phyloP scores from a whole-genome alignment of 257 asterid species.

The Solanum stenotomum region DNA sequence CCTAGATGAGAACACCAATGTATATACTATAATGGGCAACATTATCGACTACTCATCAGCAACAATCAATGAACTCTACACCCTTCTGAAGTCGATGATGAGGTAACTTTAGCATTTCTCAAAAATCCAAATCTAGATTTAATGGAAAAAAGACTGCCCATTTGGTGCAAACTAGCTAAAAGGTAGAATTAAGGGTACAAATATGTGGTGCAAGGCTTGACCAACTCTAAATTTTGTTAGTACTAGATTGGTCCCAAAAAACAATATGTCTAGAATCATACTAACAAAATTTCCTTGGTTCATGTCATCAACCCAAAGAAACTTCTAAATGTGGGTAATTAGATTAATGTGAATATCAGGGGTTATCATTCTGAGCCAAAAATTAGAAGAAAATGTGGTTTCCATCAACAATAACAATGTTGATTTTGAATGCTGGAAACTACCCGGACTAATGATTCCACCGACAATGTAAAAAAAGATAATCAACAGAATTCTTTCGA shows the following conservation, averaged over 20 bases:
- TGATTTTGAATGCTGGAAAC: not conserved
- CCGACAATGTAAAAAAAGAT: not conserved
- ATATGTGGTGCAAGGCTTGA: not conserved
- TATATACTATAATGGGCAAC: not conserved
- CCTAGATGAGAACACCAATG: not conserved
- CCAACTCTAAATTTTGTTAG: not conserved
- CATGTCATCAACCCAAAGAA: not conserved
- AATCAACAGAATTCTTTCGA: not conserved
- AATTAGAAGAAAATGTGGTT: not conserved
- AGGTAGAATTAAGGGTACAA: not conserved
- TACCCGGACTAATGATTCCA: not conserved
- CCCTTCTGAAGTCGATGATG: not conserved
- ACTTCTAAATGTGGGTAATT: not conserved
- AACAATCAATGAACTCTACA: not conserved
- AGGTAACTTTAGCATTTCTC: not conserved
- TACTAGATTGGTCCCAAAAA: not conserved
- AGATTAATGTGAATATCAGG: not conserved
- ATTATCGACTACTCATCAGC: not conserved
- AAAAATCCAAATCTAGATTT: not conserved
- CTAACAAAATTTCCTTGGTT: not conserved
- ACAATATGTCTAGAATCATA: not conserved
- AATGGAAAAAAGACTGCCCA: not conserved
- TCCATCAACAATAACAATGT: not conserved
- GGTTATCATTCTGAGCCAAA: not conserved
- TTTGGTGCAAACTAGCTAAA: not conserved